These are phyloP conservation scores for Talaromyces adpressus DNA, from an alignment of 495 filamentous ascomycete species.

Conservation along the genomic window DNA sequence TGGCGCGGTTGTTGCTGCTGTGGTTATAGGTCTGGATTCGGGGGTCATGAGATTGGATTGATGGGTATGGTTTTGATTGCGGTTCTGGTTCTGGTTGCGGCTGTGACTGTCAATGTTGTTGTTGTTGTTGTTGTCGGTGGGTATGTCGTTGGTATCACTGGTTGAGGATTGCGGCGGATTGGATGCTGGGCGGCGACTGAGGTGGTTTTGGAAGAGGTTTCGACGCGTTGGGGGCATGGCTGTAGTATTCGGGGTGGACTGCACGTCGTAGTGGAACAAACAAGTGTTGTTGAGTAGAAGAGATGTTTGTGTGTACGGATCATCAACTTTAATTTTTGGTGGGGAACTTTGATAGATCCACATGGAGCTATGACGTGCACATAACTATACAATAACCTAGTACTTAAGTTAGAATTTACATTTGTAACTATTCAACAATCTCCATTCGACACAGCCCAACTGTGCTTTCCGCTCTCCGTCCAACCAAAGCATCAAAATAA, in stretches of 20 bases:
- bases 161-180: slow-evolving; percentile 21
- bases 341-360: neutral
- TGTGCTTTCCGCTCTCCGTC: slow-evolving; percentile 40
- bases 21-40: slow-evolving; percentile 29
- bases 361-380: neutral
- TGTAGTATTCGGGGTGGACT: neutral
- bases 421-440: neutral
- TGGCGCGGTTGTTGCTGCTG: slow-evolving; percentile 32
- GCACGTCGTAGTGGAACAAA: neutral
- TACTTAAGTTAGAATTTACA: neutral
- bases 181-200: slow-evolving; percentile 59
- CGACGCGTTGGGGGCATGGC: slow-evolving; percentile 38
- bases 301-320: neutral
- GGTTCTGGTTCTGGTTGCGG: slow-evolving; percentile 18
- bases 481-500: slow-evolving; percentile 60
- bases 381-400: neutral
- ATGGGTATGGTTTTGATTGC: neutral
- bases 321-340: neutral
- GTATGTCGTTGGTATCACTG: slow-evolving; percentile 20
- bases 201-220: slow-evolving; percentile 67
- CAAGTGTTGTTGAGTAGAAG: too few species aligned
- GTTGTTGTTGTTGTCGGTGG: neutral
- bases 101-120: slow-evolving; percentile 7
- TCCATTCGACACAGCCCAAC: slow-evolving; percentile 21
- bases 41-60: slow-evolving; percentile 17